These are phyloP conservation scores for Solanum medicagineum DNA, from an alignment of 257 asterid species.

Conservation along the genomic window DNA sequence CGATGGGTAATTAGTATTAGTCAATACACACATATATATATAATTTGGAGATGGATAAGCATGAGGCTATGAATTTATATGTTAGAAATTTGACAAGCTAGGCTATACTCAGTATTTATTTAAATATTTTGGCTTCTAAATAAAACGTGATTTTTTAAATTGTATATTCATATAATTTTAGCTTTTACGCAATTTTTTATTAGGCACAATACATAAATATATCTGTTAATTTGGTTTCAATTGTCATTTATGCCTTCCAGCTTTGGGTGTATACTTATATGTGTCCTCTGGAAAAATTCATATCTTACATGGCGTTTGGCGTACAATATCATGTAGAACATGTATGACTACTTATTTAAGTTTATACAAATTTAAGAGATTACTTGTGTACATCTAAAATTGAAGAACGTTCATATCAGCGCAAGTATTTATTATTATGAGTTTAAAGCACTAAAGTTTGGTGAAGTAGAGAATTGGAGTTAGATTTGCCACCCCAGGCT, in stretches of 20 bases:
- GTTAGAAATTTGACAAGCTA: not conserved
- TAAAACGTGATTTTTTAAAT: not conserved
- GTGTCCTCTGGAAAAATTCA: too few relatives aligned
- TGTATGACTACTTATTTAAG: too few relatives aligned
- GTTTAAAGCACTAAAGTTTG: not conserved
- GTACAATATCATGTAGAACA: too few relatives aligned
- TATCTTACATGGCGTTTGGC: not conserved
- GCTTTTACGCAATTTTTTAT: too few relatives aligned
- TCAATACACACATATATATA: not conserved
- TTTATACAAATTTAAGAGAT: too few relatives aligned
- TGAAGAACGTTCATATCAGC: rapidly evolving
- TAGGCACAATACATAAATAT: too few relatives aligned
- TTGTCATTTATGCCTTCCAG: too few relatives aligned
- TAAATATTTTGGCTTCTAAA: not conserved
- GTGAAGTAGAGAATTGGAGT: not conserved
- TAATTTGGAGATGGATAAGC: not conserved
- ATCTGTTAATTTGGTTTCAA: too few relatives aligned
- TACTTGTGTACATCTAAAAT: too few relatives aligned
- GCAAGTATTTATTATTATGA: not conserved
- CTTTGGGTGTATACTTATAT: not conserved
- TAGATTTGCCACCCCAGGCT: not conserved
- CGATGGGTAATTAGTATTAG: not conserved
- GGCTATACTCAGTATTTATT: not conserved
- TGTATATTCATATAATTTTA: not conserved
- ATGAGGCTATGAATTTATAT: not conserved